These are phyloP conservation scores for Russula dissimulans DNA, from an alignment of 768 basidiomycete species.

Conservation along the genomic window DNA sequence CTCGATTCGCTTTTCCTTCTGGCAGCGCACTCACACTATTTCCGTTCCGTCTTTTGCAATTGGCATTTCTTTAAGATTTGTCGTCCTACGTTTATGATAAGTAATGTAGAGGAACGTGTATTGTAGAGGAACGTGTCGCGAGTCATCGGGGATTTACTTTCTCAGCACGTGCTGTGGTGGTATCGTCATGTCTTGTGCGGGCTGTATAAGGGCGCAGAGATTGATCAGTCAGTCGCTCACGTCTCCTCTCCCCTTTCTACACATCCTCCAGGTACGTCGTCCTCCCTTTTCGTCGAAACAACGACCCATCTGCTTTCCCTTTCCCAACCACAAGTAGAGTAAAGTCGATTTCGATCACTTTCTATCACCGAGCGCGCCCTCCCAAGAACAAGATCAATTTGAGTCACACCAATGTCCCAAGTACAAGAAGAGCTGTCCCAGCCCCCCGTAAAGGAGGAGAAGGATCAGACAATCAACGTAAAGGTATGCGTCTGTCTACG, in stretches of 20 bases:
- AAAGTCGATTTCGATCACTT: background rate
- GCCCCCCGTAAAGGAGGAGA: conserved; percentile 32
- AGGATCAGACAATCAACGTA: conserved; percentile 62
- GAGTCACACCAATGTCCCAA: conserved; percentile 6
- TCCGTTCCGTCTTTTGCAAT: background rate
- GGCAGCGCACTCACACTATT: background rate
- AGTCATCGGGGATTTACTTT: conserved; percentile 3
- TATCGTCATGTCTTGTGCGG: background rate
- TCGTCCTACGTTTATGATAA: background rate
- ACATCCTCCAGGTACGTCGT: background rate
- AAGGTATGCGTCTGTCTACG: conserved; percentile 40
- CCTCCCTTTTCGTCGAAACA: background rate
- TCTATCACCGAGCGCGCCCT: background rate
- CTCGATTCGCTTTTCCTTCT: no score
- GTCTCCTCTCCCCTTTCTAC: background rate
- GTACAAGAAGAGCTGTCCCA: background rate
- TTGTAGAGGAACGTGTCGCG: background rate
- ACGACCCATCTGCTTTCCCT: background rate
- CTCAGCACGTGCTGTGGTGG: conserved; percentile 10
- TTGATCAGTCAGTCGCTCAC: conserved; percentile 2
- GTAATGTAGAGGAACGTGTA: no score
- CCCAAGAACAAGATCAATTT: background rate
- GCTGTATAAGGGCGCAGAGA: conserved; percentile 5
- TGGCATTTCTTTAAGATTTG: background rate
- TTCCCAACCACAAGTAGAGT: background rate